A percentile compares a stretch with the other conserved stretches of the same genome.
Evolutionary conservation across 1,139 yeast species (phyloP).

Genomic region (Candida frijolesensis): DNA sequence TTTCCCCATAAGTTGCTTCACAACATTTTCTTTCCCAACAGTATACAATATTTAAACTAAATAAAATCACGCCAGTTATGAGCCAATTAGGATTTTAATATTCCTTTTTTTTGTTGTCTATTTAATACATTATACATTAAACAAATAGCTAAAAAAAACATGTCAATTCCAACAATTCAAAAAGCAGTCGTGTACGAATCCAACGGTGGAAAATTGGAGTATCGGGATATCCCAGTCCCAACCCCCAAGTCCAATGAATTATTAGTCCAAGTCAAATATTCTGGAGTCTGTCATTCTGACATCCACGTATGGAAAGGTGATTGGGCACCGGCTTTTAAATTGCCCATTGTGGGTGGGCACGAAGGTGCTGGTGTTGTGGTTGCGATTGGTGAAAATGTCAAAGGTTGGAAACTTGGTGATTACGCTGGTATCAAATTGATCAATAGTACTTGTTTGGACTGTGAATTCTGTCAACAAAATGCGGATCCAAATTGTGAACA

Average conservation of each 20-base stretch:
- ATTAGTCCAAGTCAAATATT: slow-evolving; percentile 67
- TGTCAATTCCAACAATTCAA: slow-evolving; percentile 34
- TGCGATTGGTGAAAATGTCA: slow-evolving; percentile 66
- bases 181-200: slow-evolving; percentile 41
- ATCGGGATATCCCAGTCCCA: slow-evolving; percentile 70
- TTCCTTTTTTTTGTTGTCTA: background rate
- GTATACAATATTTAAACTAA: no score
- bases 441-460: slow-evolving; percentile 68
- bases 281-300: slow-evolving; percentile 82
- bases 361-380: slow-evolving; percentile 85
- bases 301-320: slow-evolving; percentile 82
- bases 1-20: no score
- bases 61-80: no score
- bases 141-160: background rate
- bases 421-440: slow-evolving; percentile 77
- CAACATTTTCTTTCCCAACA: no score
- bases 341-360: slow-evolving; percentile 79
- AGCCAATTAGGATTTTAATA: no score
- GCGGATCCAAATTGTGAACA: slow-evolving; percentile 67
- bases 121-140: background rate
- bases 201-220: slow-evolving; percentile 48
- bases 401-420: slow-evolving; percentile 69
- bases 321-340: slow-evolving; percentile 68
- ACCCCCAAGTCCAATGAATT: slow-evolving; percentile 67
- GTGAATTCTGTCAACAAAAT: slow-evolving; percentile 68